These are phyloP conservation scores for Cochlearia excelsa DNA, from an alignment of 345 rosid species.

Conservation along the genomic window DNA sequence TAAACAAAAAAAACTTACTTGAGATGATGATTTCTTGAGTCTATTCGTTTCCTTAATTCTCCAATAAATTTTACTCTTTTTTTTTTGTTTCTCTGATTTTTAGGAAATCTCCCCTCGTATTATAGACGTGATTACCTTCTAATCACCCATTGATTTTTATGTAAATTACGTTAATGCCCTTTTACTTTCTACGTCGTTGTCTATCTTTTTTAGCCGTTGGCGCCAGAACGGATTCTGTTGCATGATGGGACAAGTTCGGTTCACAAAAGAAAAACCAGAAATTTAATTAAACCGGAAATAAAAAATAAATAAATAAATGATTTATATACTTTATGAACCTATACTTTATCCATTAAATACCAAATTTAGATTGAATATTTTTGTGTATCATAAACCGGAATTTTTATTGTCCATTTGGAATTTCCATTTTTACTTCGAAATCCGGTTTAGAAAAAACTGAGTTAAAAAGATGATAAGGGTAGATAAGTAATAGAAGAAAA, in stretches of 20 bases:
- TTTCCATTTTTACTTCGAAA: slow-evolving; percentile 2
- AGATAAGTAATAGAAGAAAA: background rate
- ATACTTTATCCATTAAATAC: background rate
- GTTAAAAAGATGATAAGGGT: slow-evolving; percentile 16
- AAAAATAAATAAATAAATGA: background rate
- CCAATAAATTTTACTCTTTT: background rate
- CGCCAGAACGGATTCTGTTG: slow-evolving; percentile 28
- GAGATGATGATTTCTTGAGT: slow-evolving; percentile 21
- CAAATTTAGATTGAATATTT: background rate
- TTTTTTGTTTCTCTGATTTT: slow-evolving; percentile 16
- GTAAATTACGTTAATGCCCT: slow-evolving; percentile 27
- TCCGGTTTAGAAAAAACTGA: slow-evolving; percentile 2
- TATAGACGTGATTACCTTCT: slow-evolving; percentile 23
- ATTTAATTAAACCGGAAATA: background rate
- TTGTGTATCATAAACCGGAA: background rate
- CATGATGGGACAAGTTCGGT: slow-evolving; percentile 16
- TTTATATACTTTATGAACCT: background rate
- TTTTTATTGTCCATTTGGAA: background rate
- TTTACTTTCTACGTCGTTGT: slow-evolving; percentile 11
- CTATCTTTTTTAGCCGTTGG: slow-evolving; percentile 14
- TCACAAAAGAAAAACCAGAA: slow-evolving; percentile 3
- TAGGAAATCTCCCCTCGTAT: slow-evolving; percentile 12
- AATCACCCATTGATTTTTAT: slow-evolving; percentile 1
- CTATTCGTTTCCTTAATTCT: slow-evolving; percentile 22
- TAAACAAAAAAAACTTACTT: slow-evolving; percentile 22